Conservation (phyloP, 2,329 filamentous ascomycete genomes). For the Metarhizium brunneum region DNA sequence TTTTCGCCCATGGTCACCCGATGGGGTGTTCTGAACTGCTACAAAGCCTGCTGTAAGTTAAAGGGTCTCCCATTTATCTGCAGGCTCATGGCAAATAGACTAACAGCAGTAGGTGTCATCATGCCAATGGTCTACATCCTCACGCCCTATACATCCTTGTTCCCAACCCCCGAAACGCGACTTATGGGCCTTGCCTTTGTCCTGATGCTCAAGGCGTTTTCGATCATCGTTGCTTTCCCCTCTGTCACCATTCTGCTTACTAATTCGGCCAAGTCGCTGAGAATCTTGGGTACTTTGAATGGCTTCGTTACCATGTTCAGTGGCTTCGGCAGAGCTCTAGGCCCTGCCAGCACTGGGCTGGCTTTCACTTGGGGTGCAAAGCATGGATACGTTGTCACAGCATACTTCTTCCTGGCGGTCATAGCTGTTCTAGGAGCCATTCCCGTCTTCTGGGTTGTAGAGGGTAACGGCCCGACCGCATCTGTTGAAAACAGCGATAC, state of each 20-base stretch:
- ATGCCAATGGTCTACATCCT: constrained; percentile 71
- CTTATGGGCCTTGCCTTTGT: constrained; percentile 55
- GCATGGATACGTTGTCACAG: constrained; percentile 64
- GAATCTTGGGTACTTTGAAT: constrained; percentile 77
- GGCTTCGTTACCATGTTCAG: constrained; percentile 79
- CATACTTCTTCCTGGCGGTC: constrained; percentile 69
- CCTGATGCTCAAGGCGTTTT: constrained; percentile 65
- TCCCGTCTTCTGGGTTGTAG: constrained; percentile 63
- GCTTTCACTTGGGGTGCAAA: constrained; percentile 71
- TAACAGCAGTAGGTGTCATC: constrained; percentile 35
- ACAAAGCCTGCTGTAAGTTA: constrained; percentile 48
- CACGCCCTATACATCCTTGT: constrained; percentile 71
- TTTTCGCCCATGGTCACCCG: constrained; percentile 68
- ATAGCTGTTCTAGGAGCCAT: constrained; percentile 58
- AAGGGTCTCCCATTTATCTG: not conserved
- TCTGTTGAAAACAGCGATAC: constrained; percentile 22
- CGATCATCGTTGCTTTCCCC: constrained; percentile 78
- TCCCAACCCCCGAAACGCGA: constrained; percentile 37
- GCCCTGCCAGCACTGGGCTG: constrained; percentile 64
- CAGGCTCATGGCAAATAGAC: not conserved
- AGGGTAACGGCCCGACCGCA: constrained; percentile 58
- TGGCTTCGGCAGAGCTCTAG: constrained; percentile 69
- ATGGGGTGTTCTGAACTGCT: constrained; percentile 67
- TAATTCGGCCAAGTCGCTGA: constrained; percentile 67
- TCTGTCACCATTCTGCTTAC: constrained; percentile 85